phyloP scores from a whole-genome alignment of 345 rosid genomes.

The Heritiera littoralis region DNA sequence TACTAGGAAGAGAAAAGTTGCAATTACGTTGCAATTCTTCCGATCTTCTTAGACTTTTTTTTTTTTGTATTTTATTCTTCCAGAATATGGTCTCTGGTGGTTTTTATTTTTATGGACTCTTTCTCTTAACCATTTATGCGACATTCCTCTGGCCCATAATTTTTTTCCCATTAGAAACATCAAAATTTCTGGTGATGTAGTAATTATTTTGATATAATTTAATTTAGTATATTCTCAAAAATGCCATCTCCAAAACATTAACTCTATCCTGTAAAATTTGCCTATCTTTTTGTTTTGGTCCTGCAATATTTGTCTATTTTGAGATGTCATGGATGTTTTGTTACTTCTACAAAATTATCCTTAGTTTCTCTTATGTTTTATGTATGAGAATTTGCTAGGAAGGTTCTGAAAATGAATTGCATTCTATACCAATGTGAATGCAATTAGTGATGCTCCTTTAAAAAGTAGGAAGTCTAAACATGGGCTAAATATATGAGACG shows the following conservation, averaged over 20 bases:
- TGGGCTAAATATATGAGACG: neutral
- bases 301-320: neutral
- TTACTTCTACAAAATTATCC: neutral
- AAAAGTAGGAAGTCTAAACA: neutral
- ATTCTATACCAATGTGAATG: neutral
- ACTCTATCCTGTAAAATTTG: neutral
- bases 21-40: slow-evolving; percentile 8
- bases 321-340: neutral
- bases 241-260: neutral
- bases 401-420: neutral
- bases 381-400: neutral
- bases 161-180: neutral
- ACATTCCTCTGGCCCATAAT: neutral
- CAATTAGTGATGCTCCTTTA: neutral
- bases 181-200: neutral
- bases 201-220: neutral
- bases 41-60: neutral
- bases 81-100: neutral
- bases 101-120: neutral
- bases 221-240: neutral
- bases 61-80: neutral
- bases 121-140: neutral
- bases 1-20: neutral
- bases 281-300: neutral
- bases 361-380: neutral